phyloP scores from a whole-genome alignment of 2,329 filamentous ascomycete genomes.

The Fusarium illudens region DNA sequence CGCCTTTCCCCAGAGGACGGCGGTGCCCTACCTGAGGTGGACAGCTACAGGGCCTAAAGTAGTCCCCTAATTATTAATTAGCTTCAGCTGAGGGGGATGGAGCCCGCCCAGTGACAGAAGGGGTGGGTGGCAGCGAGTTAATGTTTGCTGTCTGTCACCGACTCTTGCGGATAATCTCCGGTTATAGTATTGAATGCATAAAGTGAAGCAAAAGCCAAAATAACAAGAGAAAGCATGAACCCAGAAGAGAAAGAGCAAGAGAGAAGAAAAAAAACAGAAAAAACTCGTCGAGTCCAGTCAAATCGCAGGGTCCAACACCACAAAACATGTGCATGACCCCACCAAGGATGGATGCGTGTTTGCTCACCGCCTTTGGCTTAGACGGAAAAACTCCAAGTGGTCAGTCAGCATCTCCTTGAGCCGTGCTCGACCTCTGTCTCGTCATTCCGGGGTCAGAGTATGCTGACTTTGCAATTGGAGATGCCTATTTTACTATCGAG shows the following conservation, averaged over 20 bases:
- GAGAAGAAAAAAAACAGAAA: constrained; percentile 5
- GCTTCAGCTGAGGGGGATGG: constrained; percentile 1
- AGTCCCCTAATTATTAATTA: constrained; percentile 10
- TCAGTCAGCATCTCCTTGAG: background rate
- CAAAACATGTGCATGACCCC: constrained; percentile 15
- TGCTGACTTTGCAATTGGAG: background rate
- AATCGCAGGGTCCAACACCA: constrained; percentile 38
- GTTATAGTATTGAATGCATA: background rate
- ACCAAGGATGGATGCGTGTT: constrained; percentile 2
- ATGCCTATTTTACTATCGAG: background rate
- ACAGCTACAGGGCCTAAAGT: constrained; percentile 8
- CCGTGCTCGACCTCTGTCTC: background rate
- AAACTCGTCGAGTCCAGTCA: constrained; percentile 22
- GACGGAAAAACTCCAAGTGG: constrained; percentile 22
- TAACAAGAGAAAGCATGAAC: constrained; percentile 17
- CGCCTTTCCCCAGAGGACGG: constrained; percentile 21
- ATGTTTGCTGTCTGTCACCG: background rate
- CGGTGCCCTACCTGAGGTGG: no score
- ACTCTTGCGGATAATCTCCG: background rate
- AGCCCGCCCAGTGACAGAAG: background rate
- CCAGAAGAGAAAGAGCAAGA: no score
- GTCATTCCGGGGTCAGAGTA: background rate
- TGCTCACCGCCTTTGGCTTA: constrained; percentile 36
- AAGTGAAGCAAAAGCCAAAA: background rate
- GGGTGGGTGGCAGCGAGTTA: background rate